phyloP scores from a whole-genome alignment of 768 basidiomycete genomes.

The Tulasnella sp. region DNA sequence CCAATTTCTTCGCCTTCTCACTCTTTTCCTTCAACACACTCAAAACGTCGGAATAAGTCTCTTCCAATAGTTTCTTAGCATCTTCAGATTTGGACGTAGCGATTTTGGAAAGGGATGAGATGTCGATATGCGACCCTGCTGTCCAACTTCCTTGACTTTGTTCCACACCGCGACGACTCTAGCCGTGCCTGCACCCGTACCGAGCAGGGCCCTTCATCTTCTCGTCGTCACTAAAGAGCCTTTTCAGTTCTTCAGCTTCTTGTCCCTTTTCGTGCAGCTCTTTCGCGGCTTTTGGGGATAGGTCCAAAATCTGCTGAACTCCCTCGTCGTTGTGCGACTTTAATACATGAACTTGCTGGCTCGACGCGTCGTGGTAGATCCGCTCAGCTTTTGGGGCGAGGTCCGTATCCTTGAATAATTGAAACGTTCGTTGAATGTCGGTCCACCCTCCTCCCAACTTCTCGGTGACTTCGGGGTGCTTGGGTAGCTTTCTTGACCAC shows the following conservation, averaged over 20 bases:
- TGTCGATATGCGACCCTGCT: constrained; percentile 19
- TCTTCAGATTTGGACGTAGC: not conserved
- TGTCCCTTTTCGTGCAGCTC: constrained; percentile 28
- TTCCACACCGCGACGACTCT: constrained; percentile 26
- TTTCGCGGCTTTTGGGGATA: constrained; percentile 26
- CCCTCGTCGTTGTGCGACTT: constrained; percentile 29
- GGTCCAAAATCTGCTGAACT: constrained; percentile 26
- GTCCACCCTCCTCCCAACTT: constrained; percentile 30
- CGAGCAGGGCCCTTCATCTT: constrained; percentile 26
- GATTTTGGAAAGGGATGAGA: not conserved
- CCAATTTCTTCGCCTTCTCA: constrained; percentile 16
- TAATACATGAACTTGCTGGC: constrained; percentile 27
- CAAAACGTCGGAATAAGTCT: constrained; percentile 4
- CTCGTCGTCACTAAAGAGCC: constrained; percentile 28
- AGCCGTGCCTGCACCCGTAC: constrained; percentile 11
- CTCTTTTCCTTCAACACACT: constrained; percentile 17
- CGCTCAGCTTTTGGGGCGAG: constrained; percentile 31
- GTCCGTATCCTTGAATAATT: constrained; percentile 17
- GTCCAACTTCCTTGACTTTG: constrained; percentile 27
- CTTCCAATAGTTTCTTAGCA: not conserved
- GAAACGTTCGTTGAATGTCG: constrained; percentile 28
- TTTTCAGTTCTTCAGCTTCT: constrained; percentile 27
- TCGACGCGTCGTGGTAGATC: constrained; percentile 27
- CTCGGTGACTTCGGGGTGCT: constrained; percentile 30
- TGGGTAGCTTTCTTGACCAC: constrained; percentile 30